Base-by-base conservation (phyloP, 2,329 filamentous ascomycete species). In the Cytospora piceicola region DNA sequence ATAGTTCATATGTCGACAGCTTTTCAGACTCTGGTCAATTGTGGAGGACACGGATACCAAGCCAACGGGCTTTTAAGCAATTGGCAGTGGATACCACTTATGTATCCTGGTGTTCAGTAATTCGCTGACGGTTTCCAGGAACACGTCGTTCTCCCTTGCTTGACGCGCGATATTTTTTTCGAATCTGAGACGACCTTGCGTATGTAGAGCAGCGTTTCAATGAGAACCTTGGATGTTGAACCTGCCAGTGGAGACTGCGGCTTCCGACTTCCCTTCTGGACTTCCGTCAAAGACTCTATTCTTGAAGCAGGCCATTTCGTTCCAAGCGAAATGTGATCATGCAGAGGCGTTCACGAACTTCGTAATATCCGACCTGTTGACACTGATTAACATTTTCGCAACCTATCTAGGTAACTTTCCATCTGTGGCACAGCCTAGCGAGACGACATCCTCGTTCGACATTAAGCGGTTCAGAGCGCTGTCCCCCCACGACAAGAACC, bases 221-320 rank as follows among this genome's bases (percentile, higher is more conserved):
- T 14, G 17, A 12, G n/a, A 49, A 24, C 9, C 3, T 14, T 24
- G 9, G 20, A 4, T 15, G 17, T 42, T 17, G 46, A 49, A 22
- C 11, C 11, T n/a, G 9, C 7, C 46, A 49, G 9, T 49, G 2
- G 11, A 22, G 46, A 12, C 11, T 7, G 8, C 39, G 39, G 1
- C 27, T 15, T 11, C 29, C 51, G 24, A 14, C 30, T 1, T 24
- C 22, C 9, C n/a, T 30, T 51, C 29, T 49, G 39, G 30, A 49
- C 34, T 22, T 55, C 36, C n/a, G n/a, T 39, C 15, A 27, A 24
- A 14, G 20, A 15, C 36, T n/a, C 49, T 12, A 36, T 2, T 30
- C 15, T 62, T 11, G 52, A 62, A 56, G 17, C 34, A 55, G 42
- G 22, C 20, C 60, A 32, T 29, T 29, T 32, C n/a, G 29, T 3